Evolutionary conservation across 495 filamentous ascomycete genomes (phyloP).

Genomic region (Hypoxylon intermedium): DNA sequence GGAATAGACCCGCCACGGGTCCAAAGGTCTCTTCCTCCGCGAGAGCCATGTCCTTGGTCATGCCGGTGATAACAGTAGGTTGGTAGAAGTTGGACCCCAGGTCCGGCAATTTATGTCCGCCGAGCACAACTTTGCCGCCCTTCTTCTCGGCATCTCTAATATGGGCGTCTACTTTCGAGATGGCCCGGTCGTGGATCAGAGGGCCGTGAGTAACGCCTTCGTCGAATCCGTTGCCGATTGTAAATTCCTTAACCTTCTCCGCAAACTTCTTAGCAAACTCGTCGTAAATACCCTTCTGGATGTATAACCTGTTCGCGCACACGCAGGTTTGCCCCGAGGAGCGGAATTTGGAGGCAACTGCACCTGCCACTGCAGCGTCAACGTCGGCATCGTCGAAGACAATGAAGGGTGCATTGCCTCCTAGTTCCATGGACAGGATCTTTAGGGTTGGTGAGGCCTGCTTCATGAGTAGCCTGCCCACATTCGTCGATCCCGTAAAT

Average conservation of each 20-base stretch:
- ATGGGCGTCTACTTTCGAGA: constrained; percentile 78
- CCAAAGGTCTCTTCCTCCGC: constrained; percentile 88
- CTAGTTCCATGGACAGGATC: constrained; percentile 85
- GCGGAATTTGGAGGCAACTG: constrained; percentile 82
- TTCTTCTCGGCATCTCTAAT: constrained; percentile 77
- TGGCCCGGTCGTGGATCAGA: constrained; percentile 77
- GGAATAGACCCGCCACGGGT: constrained; percentile 82
- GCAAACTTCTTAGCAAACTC: constrained; percentile 73
- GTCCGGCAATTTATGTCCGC: constrained; percentile 70
- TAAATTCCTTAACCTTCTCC: constrained; percentile 77
- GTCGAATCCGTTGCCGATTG: constrained; percentile 77
- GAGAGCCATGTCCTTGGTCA: constrained; percentile 80
- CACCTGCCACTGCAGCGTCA: constrained; percentile 76
- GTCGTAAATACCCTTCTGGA: constrained; percentile 81
- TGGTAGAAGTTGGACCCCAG: constrained; percentile 79
- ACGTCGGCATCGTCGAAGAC: constrained; percentile 91
- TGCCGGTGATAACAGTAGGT: constrained; percentile 80
- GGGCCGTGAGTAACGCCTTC: constrained; percentile 79
- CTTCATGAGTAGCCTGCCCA: constrained; percentile 89
- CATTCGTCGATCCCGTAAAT: constrained; percentile 85
- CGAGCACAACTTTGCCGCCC: constrained; percentile 73
- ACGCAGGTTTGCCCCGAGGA: constrained; percentile 90
- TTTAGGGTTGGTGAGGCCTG: constrained; percentile 83
- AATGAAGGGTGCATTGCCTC: constrained; percentile 92
- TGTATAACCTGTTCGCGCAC: constrained; percentile 85